Evolutionary conservation across 1,139 yeast species (phyloP), one percentile per base, ranked within the genome.

Genomic region (Geotrichum siamense): DNA sequence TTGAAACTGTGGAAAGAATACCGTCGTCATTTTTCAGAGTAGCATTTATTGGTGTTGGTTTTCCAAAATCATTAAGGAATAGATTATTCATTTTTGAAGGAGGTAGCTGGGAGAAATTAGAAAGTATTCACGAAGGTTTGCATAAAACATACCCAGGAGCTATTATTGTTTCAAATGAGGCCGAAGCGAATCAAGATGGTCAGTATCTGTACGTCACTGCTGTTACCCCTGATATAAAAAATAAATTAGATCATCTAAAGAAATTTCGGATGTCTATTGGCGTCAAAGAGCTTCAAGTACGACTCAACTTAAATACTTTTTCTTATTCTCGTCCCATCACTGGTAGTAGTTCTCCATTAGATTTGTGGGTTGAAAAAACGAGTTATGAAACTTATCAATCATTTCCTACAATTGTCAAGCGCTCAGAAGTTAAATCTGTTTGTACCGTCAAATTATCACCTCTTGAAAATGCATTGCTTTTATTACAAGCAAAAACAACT

Each of bases 361-460:
- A 85, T 59, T 66, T 86, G 55, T 85, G 95, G 94, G 86, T 91
- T 22, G 94, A 85, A 59, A 94, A 85, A 64, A 76, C 85, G 5
- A 79, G 84, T 0, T 86, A 78, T 62, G 86, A 79, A 54, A 82
- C 95, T 0, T 70, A 63, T 48, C 74, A 82, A 50, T 74, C 86
- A 6, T 86, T 86, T 78, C 96, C 96, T 26, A 82, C 94, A 0
- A 74, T 86, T 62, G 82, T 85, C 81, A 83, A 85, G 60, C 74
- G 94, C 62, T 77, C 87, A 54, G 94, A 83, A 56, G 77, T 86
- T 54, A 75, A 73, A 53, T 51, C 57, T 5, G 67, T 73, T 6
- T 65, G 61, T n/a, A 70, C 71, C n/a, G 70, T 74, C 38, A 78
- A 75, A 55, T 66, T 85, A 45, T 83, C 94, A n/a, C 96, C 96